phyloP scores from a whole-genome alignment of 805 yeast species.

The Starmerella floricola region DNA sequence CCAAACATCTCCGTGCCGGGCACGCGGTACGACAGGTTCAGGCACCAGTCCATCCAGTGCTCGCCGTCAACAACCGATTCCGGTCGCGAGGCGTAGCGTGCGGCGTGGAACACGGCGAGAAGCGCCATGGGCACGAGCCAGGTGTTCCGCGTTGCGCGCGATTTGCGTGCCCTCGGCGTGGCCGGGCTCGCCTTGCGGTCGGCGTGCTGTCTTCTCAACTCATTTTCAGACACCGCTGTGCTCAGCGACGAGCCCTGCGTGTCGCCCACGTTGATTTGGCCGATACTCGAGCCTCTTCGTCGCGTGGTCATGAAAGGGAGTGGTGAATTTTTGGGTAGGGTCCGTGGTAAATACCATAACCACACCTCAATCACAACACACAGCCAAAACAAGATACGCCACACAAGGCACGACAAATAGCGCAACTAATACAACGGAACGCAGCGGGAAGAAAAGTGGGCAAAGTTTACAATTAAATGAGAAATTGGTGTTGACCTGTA shows the following conservation, averaged over 20 bases:
- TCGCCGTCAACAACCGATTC: no score
- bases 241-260: conserved; percentile 23
- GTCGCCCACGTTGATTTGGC: conserved; percentile 23
- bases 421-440: no score
- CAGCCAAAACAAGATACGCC: no score
- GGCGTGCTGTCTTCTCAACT: conserved; percentile 4
- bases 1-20: conserved; percentile 51
- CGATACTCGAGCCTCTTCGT: conserved; percentile 22
- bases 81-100: no score
- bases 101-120: conserved; percentile 7
- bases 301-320: conserved; percentile 6
- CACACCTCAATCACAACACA: no score
- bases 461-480: no score
- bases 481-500: no score
- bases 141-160: conserved; percentile 9
- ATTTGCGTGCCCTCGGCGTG: background rate
- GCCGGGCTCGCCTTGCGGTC: conserved; percentile 2
- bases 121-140: conserved; percentile 22
- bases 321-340: no score
- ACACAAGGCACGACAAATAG: no score
- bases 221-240: conserved; percentile 15
- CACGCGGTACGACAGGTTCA: conserved; percentile 23
- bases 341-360: background rate
- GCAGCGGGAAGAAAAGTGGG: no score
- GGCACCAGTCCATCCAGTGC: conserved; percentile 20